Base-by-base conservation (phyloP, 768 basidiomycete genomes). In the Amanita subjunquillea region DNA sequence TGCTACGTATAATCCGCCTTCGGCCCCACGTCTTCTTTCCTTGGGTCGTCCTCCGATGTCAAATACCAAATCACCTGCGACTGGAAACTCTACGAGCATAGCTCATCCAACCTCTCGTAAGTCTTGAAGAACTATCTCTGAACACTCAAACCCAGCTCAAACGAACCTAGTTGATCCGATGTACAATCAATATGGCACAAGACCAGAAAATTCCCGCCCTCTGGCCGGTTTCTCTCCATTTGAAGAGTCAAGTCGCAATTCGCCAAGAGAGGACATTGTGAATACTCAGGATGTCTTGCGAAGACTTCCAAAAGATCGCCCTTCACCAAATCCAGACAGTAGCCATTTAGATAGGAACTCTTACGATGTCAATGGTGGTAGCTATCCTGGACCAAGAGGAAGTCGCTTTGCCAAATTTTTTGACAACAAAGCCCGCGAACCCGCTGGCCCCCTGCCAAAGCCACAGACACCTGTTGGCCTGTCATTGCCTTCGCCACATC, bases 381-480 rank as follows among this genome's bases (percentile, higher is more conserved):
- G 76, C 30, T 70, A 77, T 60, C 71, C 78, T 12, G 68, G 72
- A 30, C 74, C 73, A 23, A 88, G 84, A 64, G 88, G 88, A 38
- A 91, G 88, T 62, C 82, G 89, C 36, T 86, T 91, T 63, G 89
- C 87, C 30, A 91, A 90, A 63, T 89, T 90, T 65, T 91, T 91
- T 57, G 88, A 91, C 58, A 76, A 76, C n/a, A 89, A 87, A 64
- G 65, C 69, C 23, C 75, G 74, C 56, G 81, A 82, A 12, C 60
- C 59, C 17, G 58, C 57, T 29, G 47, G 60, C 17, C 55, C 65
- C 37, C 57, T 67, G 30, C 59, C 67, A 13, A 79, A 78, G 54
- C 58, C 67, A 25, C 66, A 69, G 37, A 65, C 66, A 8, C 64
- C 67, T 5, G 66, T 65, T 30, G 69, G 69, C 17, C 67, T 73